These are phyloP conservation scores for Filobasidium floriforme DNA, from an alignment of 768 basidiomycete species.

Conservation along the genomic window DNA sequence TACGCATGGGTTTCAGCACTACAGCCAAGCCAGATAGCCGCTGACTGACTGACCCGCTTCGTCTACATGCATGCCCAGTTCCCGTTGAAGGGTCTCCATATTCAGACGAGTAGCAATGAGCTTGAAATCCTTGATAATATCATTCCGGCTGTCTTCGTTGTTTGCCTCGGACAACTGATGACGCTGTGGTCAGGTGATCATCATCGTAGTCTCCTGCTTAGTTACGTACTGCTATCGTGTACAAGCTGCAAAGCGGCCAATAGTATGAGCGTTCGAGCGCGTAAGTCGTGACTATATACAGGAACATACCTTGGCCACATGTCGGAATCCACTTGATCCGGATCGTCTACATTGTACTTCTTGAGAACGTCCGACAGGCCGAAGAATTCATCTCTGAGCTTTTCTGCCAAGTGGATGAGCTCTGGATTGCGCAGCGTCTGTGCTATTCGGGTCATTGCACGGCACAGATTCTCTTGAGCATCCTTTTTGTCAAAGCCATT, in stretches of 20 bases:
- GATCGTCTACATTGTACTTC: conserved; percentile 7
- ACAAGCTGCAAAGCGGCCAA: no score
- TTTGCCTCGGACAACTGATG: background rate
- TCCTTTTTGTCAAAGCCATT: background rate
- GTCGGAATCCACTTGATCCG: conserved; percentile 4
- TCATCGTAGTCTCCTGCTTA: background rate
- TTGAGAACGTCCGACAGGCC: conserved; percentile 9
- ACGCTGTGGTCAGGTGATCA: no score
- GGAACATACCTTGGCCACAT: conserved; percentile 16
- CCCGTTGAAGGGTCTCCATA: background rate
- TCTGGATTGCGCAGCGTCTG: conserved; percentile 10
- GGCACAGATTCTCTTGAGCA: no score
- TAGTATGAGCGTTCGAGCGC: no score
- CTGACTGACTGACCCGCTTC: background rate
- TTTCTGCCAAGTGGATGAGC: conserved; percentile 1
- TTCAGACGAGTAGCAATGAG: conserved; percentile 16
- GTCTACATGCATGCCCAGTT: background rate
- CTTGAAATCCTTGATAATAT: conserved; percentile 5
- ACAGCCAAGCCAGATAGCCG: background rate
- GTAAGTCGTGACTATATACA: no score
- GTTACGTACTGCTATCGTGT: no score
- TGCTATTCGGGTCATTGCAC: conserved; percentile 1
- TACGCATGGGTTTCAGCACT: no score
- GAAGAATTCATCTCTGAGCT: conserved; percentile 10
- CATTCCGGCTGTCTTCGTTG: background rate